Evolutionary conservation across 257 asterid genomes (phyloP).

Genomic region (Rauvolfia tetraphylla): DNA sequence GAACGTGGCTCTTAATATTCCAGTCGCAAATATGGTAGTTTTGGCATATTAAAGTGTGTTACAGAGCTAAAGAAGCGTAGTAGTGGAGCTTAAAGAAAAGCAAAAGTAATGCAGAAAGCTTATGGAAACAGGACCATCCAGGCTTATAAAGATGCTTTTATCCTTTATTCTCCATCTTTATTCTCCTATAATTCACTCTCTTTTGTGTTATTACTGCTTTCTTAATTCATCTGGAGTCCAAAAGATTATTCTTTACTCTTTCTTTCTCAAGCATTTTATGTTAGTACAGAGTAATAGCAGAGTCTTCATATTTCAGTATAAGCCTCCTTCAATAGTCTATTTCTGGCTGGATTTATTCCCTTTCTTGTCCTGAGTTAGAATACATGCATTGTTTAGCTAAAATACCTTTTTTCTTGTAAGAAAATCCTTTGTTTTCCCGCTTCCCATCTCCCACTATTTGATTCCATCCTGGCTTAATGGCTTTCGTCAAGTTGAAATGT

Average conservation of each 20-base stretch:
- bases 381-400: neutral
- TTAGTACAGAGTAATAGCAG: neutral
- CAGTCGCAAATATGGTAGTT: neutral
- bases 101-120: conserved; percentile 34
- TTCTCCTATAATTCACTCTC: conserved; percentile 25
- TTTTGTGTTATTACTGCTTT: conserved; percentile 13
- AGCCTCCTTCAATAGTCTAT: neutral
- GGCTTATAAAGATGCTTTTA: conserved; percentile 33
- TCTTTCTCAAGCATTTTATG: too few relatives aligned
- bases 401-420: too few relatives aligned
- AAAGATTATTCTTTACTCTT: neutral
- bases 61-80: conserved; percentile 7
- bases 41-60: conserved; percentile 1
- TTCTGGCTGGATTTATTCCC: neutral
- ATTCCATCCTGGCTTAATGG: too few relatives aligned
- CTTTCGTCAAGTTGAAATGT: too few relatives aligned
- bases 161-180: conserved; percentile 53
- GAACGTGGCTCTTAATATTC: neutral
- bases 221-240: neutral
- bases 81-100: conserved; percentile 13
- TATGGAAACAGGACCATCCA: conserved; percentile 14
- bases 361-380: neutral
- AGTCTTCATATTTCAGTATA: neutral
- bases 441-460: too few relatives aligned
- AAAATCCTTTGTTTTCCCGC: too few relatives aligned